These are phyloP conservation scores for Nannochloris sp. DNA, from an alignment of 139 green algal species.

Conservation along the genomic window DNA sequence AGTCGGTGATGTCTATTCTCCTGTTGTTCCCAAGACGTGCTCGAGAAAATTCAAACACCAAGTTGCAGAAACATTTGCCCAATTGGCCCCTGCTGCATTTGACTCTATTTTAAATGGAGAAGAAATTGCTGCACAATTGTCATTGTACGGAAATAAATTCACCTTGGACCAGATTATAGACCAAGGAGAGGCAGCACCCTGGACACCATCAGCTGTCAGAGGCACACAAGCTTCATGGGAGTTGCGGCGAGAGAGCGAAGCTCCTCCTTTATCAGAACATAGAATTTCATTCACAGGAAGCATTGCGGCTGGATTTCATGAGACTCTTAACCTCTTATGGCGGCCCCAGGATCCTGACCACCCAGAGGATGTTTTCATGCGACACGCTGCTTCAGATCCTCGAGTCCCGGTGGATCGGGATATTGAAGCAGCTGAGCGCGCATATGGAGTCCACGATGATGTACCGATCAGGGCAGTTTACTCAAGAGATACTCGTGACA, in stretches of 20 bases:
- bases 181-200: constrained; percentile 1
- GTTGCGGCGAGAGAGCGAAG: not conserved
- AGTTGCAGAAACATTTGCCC: constrained; percentile 23
- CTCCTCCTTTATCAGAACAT: not conserved
- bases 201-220: not conserved
- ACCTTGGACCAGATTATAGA: constrained; percentile 1
- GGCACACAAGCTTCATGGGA: not conserved
- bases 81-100: constrained; percentile 9
- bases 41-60: constrained; percentile 14
- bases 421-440: not conserved
- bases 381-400: not conserved
- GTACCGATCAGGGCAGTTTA: not conserved
- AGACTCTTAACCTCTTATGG: not conserved
- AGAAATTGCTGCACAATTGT: constrained; percentile 1
- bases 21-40: constrained; percentile 23
- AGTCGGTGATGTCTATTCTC: constrained; percentile 19
- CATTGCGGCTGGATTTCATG: constrained; percentile 6
- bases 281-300: constrained; percentile 4
- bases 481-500: not conserved
- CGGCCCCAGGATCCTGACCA: constrained; percentile 9
- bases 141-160: not conserved
- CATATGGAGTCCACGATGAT: constrained; percentile 1
- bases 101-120: constrained; percentile 15
- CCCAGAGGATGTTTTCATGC: constrained; percentile 9
- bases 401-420: not conserved